Evolutionary conservation across 495 filamentous ascomycete species (phyloP).

Genomic region (Gamarada debralockiae): DNA sequence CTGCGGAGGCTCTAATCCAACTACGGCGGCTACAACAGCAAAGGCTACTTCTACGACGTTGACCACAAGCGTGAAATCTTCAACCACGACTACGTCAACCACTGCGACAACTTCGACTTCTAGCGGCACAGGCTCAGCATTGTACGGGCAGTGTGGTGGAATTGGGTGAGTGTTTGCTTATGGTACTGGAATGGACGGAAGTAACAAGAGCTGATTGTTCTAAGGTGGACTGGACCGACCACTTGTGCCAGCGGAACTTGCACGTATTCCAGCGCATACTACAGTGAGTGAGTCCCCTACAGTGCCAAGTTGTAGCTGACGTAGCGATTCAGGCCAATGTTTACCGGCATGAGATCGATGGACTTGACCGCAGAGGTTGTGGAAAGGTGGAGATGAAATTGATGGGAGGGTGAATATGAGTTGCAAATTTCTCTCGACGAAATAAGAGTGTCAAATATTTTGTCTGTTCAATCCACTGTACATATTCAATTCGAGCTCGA

Average conservation of each 20-base stretch:
- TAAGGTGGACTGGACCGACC: constrained; percentile 35
- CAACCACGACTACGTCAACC: constrained; percentile 21
- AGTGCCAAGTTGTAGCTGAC: too few relatives aligned
- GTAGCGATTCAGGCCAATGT: too few relatives aligned
- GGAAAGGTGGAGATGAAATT: too few relatives aligned
- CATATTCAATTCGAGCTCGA: too few relatives aligned
- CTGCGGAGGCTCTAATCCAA: not conserved
- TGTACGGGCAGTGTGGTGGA: constrained; percentile 53
- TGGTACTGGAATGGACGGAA: too few relatives aligned
- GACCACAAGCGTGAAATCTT: constrained; percentile 31
- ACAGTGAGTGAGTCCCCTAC: constrained; percentile 38
- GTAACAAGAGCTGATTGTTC: too few relatives aligned
- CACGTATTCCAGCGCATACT: constrained; percentile 43
- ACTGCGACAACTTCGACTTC: constrained; percentile 9
- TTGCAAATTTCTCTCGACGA: too few relatives aligned
- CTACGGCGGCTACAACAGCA: constrained; percentile 7
- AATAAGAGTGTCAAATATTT: too few relatives aligned
- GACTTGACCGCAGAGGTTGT: too few relatives aligned
- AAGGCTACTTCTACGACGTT: constrained; percentile 21
- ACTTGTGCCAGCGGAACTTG: constrained; percentile 45
- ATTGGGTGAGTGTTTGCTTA: constrained; percentile 25
- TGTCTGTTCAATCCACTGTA: too few relatives aligned
- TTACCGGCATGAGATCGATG: too few relatives aligned
- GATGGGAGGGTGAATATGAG: too few relatives aligned
- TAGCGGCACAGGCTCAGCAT: constrained; percentile 27